Evolutionary conservation across 2,329 filamentous ascomycete species (phyloP).

Genomic region (Fusarium bactridioides): DNA sequence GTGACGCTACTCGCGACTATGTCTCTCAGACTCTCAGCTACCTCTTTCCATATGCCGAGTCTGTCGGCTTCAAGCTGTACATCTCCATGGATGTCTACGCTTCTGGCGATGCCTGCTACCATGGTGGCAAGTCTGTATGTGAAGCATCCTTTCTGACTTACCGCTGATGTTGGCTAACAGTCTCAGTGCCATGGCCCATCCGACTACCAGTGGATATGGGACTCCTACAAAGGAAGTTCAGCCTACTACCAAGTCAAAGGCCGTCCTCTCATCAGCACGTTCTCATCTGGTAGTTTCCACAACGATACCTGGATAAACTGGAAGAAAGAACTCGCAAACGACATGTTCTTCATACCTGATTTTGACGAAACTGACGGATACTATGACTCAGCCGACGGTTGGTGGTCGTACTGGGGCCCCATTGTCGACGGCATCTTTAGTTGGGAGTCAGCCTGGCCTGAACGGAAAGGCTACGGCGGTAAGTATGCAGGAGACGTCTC

Average conservation of each 20-base stretch:
- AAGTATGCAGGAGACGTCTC: not conserved
- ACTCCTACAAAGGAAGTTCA: not conserved
- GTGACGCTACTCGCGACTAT: not conserved
- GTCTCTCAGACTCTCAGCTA: not conserved
- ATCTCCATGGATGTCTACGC: not conserved
- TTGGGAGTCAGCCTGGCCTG: not conserved
- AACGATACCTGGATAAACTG: not conserved
- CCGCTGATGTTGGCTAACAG: not conserved
- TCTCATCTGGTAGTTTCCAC: not conserved
- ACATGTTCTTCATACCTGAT: not conserved
- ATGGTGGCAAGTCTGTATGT: not conserved
- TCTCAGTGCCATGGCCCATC: not conserved
- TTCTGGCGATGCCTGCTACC: not conserved
- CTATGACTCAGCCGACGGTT: not conserved
- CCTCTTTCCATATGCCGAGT: not conserved
- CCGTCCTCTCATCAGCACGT: not conserved
- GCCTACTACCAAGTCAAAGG: not conserved
- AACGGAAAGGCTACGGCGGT: not conserved
- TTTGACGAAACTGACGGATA: not conserved
- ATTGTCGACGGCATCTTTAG: not conserved
- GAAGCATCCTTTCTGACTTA: fast-evolving
- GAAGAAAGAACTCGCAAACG: not conserved
- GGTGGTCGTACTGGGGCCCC: not conserved
- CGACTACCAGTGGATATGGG: not conserved
- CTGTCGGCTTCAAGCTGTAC: not conserved